Evolutionary conservation across 2,329 filamentous ascomycete species (phyloP).

Genomic region (Colletotrichum lini): DNA sequence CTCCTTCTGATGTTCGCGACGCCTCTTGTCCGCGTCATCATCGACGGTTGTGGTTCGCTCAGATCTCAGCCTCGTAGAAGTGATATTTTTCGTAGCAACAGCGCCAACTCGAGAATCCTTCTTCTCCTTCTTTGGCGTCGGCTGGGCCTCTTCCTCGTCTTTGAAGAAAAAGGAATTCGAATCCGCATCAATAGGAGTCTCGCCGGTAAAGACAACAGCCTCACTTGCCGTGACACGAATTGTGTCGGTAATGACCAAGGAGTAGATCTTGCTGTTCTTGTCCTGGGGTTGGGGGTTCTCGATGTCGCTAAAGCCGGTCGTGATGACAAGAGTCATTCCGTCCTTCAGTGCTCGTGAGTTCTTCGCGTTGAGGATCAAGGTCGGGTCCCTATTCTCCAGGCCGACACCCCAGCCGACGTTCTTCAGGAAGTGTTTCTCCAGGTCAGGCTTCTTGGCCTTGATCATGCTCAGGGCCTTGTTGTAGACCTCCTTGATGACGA

Average conservation of each 20-base stretch:
- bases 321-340: slow-evolving; percentile 95
- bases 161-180: slow-evolving; percentile 99
- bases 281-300: slow-evolving; percentile 90
- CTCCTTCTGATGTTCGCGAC: slow-evolving; percentile 94
- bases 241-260: slow-evolving; percentile 91
- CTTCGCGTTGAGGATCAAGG: slow-evolving; percentile 88
- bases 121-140: slow-evolving; percentile 91
- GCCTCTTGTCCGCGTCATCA: slow-evolving; percentile 88
- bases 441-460: slow-evolving; percentile 91
- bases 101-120: slow-evolving; percentile 86
- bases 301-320: slow-evolving; percentile 90
- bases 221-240: slow-evolving; percentile 87
- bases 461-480: slow-evolving; percentile 85
- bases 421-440: slow-evolving; percentile 95
- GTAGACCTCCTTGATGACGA: slow-evolving; percentile 90
- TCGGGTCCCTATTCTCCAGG: slow-evolving; percentile 89
- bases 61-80: slow-evolving; percentile 90
- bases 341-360: slow-evolving; percentile 88
- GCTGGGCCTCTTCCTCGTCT: slow-evolving; percentile 90
- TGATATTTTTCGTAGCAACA: slow-evolving; percentile 95
- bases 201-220: slow-evolving; percentile 91
- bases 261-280: slow-evolving; percentile 91
- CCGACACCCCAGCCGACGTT: slow-evolving; percentile 94
- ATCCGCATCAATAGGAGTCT: slow-evolving; percentile 91
- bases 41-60: slow-evolving; percentile 91